phyloP scores from a whole-genome alignment of 805 yeast species.

The Blastobotrys attinorum region DNA sequence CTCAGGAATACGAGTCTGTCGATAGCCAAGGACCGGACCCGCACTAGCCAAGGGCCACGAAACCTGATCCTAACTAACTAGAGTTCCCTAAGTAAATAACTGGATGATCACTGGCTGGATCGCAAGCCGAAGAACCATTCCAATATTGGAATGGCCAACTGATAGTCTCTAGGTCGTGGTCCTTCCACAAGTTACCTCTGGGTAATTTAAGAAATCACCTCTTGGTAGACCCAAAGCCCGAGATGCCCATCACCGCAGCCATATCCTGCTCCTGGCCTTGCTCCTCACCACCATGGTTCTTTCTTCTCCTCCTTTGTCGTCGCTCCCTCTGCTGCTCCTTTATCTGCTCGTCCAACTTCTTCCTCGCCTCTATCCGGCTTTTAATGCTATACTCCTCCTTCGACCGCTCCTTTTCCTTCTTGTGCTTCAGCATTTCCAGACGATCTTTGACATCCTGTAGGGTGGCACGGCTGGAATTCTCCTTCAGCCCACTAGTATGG shows the following conservation, averaged over 20 bases:
- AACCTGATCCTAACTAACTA: too few relatives aligned
- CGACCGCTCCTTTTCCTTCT: conserved; percentile 13
- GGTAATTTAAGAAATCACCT: too few relatives aligned
- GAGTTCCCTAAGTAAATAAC: too few relatives aligned
- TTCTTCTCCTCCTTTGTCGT: conserved; percentile 6
- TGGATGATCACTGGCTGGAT: too few relatives aligned
- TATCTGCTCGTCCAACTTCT: conserved; percentile 33
- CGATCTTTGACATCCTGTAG: conserved; percentile 40
- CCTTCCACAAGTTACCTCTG: too few relatives aligned
- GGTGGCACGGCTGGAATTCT: conserved; percentile 36
- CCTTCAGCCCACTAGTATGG: conserved; percentile 29
- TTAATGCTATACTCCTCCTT: conserved; percentile 28
- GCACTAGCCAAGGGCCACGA: too few relatives aligned
- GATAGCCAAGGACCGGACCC: too few relatives aligned
- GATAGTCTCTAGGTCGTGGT: too few relatives aligned
- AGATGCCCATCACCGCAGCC: conserved; percentile 49
- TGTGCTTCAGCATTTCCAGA: conserved; percentile 30
- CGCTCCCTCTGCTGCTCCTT: conserved; percentile 24
- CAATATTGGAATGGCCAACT: too few relatives aligned
- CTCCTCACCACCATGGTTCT: conserved; percentile 10
- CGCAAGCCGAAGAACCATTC: too few relatives aligned
- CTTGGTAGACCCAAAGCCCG: conserved; percentile 46
- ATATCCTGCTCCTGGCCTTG: conserved; percentile 26
- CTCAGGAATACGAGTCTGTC: too few relatives aligned
- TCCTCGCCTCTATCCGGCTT: conserved; percentile 36